A percentile compares a stretch with the other conserved stretches of the same genome.
Evolutionary conservation across 345 rosid species (phyloP).

Genomic region (Diplotaxis tenuifolia): DNA sequence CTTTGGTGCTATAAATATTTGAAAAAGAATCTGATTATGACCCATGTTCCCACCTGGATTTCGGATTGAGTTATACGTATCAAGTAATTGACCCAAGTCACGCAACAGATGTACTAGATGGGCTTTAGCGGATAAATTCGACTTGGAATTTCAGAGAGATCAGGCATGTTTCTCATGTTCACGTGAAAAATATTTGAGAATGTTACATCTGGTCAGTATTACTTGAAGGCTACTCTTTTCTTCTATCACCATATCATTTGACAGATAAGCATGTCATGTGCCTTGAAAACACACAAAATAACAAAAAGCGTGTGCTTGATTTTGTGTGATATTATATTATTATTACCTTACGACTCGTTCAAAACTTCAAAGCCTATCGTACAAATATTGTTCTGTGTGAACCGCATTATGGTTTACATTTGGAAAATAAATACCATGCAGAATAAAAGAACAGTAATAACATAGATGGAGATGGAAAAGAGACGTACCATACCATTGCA

Average conservation of each 20-base stretch:
- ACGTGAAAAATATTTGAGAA: background rate
- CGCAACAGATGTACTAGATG: background rate
- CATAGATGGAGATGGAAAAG: no score
- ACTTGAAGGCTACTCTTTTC: slow-evolving; percentile 13
- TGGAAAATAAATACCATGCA: background rate
- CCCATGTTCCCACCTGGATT: background rate
- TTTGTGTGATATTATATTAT: background rate
- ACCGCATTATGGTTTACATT: background rate
- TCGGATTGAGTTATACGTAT: background rate
- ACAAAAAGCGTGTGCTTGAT: slow-evolving; percentile 1
- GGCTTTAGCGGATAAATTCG: background rate
- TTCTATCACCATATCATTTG: background rate
- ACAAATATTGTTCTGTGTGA: background rate
- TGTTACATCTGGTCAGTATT: background rate
- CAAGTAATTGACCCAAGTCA: background rate
- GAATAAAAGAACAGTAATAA: background rate
- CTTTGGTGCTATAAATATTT: background rate
- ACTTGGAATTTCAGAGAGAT: background rate
- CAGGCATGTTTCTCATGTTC: background rate
- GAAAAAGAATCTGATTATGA: background rate
- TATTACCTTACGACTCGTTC: slow-evolving; percentile 13
- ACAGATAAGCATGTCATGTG: background rate
- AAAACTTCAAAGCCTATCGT: slow-evolving; percentile 4
- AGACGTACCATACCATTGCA: no score
- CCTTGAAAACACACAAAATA: slow-evolving; percentile 1